phyloP scores from a whole-genome alignment of 2,329 filamentous ascomycete species.

The Penicillium janthinellum region DNA sequence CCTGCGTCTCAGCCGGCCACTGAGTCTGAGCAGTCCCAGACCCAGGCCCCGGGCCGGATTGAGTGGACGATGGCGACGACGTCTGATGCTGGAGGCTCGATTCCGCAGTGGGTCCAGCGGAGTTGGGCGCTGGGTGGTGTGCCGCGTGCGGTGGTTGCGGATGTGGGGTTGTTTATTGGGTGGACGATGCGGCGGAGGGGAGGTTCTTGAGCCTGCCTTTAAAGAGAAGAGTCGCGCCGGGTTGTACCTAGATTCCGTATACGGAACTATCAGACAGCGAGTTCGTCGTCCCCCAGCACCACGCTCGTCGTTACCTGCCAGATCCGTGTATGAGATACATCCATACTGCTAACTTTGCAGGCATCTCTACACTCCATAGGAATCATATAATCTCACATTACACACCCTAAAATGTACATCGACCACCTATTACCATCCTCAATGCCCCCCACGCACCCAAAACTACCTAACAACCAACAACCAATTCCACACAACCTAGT shows the following conservation, averaged over 20 bases:
- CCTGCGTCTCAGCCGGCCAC: too few species aligned
- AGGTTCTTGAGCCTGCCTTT: background rate
- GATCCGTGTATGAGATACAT: background rate
- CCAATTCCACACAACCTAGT: background rate
- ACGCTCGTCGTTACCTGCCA: background rate
- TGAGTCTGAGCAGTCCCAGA: background rate
- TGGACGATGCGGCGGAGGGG: slow-evolving; percentile 31
- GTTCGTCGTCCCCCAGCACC: background rate
- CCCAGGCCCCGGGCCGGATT: slow-evolving; percentile 9
- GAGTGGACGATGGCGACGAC: slow-evolving; percentile 44
- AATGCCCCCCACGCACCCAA: too few species aligned
- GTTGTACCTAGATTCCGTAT: background rate
- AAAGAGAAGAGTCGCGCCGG: background rate
- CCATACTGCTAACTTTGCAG: background rate
- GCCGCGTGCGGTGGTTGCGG: slow-evolving; percentile 40
- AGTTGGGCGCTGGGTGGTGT: slow-evolving; percentile 41
- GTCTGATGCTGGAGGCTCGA: slow-evolving; percentile 39
- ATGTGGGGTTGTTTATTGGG: slow-evolving; percentile 43
- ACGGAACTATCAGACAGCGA: background rate
- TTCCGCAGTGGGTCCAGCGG: slow-evolving; percentile 41
- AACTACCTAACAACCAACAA: too few species aligned
- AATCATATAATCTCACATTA: too few species aligned
- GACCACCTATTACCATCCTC: too few species aligned
- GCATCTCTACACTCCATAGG: background rate
- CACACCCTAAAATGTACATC: too few species aligned